Conservation (phyloP, 192 early-diverging fungal genomes). For the Geranomyces variabilis region DNA sequence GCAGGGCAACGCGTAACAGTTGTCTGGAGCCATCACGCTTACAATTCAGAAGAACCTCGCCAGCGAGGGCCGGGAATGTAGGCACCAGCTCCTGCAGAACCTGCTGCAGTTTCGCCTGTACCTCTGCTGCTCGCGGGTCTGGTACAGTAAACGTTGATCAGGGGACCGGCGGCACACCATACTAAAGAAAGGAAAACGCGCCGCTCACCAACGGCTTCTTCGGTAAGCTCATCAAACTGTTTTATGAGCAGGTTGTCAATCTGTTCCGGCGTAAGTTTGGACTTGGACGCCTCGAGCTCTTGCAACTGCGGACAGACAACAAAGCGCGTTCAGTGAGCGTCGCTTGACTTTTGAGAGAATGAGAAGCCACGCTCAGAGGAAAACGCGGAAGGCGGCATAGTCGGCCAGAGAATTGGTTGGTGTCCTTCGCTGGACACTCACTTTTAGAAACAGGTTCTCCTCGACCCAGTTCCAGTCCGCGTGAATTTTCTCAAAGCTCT, state of each 20-base stretch:
- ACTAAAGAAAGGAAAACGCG: background rate
- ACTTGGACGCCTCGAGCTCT: conserved; percentile 39
- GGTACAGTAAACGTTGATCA: background rate
- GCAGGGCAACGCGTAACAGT: conserved; percentile 37
- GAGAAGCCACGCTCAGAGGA: background rate
- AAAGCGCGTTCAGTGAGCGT: background rate
- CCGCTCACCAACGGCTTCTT: conserved; percentile 49
- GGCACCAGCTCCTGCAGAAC: conserved; percentile 31
- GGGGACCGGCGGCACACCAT: conserved; percentile 2
- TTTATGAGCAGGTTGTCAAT: conserved; percentile 47
- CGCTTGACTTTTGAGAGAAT: no score
- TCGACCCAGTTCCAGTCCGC: conserved; percentile 65
- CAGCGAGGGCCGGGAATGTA: conserved; percentile 41
- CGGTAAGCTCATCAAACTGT: conserved; percentile 60
- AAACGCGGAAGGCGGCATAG: background rate
- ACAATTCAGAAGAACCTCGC: conserved; percentile 55
- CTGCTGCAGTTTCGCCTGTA: conserved; percentile 35
- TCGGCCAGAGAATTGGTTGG: background rate
- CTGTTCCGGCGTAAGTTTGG: conserved; percentile 34
- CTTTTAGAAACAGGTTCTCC: conserved; percentile 52
- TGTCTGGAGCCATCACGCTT: conserved; percentile 4
- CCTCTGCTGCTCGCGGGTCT: conserved; percentile 48
- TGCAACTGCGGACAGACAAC: conserved; percentile 25
- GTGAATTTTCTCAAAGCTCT: conserved; percentile 60
- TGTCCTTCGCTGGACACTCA: conserved; percentile 2